These are phyloP conservation scores for Leccinellum rugosiceps DNA, from an alignment of 768 basidiomycete genomes.

Conservation along the genomic window DNA sequence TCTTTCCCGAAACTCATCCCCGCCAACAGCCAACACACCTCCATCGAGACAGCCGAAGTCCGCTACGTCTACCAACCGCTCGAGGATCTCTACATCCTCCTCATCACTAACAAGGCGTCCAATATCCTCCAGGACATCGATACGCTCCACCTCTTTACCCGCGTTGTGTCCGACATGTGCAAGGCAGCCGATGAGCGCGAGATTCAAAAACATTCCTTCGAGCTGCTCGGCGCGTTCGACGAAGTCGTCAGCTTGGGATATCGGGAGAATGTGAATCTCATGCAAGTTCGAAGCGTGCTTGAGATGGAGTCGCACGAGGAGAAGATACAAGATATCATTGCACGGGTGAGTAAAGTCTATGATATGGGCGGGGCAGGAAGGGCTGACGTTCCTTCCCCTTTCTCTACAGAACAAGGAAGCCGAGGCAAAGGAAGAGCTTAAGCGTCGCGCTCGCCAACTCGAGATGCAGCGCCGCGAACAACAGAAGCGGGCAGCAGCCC, in stretches of 20 bases:
- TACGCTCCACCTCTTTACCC: conserved; percentile 89
- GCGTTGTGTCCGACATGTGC: conserved; percentile 91
- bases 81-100: conserved; percentile 93
- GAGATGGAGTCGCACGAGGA: conserved; percentile 94
- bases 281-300: conserved; percentile 73
- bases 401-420: conserved; percentile 88
- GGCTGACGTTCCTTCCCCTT: not conserved
- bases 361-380: too few species aligned
- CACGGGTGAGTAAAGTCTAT: conserved; percentile 55
- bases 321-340: conserved; percentile 98
- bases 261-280: conserved; percentile 71
- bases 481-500: conserved; percentile 65
- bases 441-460: conserved; percentile 94
- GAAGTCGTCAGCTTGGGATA: conserved; percentile 93
- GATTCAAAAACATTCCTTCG: conserved; percentile 87
- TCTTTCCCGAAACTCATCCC: conserved; percentile 98
- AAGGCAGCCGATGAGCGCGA: conserved; percentile 84
- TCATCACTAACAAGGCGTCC: conserved; percentile 98
- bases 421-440: conserved; percentile 98
- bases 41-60: conserved; percentile 93
- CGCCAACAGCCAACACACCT: conserved; percentile 37
- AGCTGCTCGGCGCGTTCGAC: conserved; percentile 92
- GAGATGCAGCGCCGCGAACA: conserved; percentile 98
- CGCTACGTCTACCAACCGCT: conserved; percentile 96
- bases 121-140: conserved; percentile 94